Base-by-base conservation (phyloP, 2,329 filamentous ascomycete genomes). In the Cordyceps cateniannulata region DNA sequence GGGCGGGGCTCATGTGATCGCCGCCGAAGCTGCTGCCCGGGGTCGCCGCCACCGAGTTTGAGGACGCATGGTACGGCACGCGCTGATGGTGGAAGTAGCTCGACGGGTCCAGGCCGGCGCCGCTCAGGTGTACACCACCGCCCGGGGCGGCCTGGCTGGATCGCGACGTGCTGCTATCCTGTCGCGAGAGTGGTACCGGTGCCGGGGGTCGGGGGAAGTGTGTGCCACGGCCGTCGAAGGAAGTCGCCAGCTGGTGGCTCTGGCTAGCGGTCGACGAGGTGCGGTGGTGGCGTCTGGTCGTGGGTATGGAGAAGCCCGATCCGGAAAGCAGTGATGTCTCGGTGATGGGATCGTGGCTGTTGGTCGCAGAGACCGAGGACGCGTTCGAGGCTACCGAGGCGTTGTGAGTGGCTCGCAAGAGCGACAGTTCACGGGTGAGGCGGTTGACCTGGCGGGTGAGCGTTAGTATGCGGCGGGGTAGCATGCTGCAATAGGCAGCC, bases 371-470 rank as follows among this genome's bases (percentile, higher is more conserved):
- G 3, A 81, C 79, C 0, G 85, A 87, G 3, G 85, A 88, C n/a
- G 83, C 72, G 68, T 87, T 88, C 49, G 85, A 87, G 5, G 80
- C 83, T 32, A 86, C 84, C 0, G 85, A 88, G 7, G 85, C 84
- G 68, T 88, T 88, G 62, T 88, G 84, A 25, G 84, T 82, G 32
- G 83, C 81, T 59, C 93, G 89, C n/a, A 98, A 85, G 57, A 91
- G 80, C 18, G 88, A 87, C 40, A 98, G 85, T 72, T 98, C 93
- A 61, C 93, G 89, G 0, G 91, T 96, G 35, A 98, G 81, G 38
- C 93, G 91, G 76, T 98, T 98, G 63, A 97, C 90, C 91, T 93
- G 70, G 6, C 12, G 49, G 25, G 32, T 22, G 50, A 32, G 24
- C 22, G 52, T 48, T 54, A 52, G 49, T 20, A 27, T 24, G 4